These are phyloP conservation scores for Neonectria hederae DNA, from an alignment of 2,329 filamentous ascomycete genomes.

Conservation along the genomic window DNA sequence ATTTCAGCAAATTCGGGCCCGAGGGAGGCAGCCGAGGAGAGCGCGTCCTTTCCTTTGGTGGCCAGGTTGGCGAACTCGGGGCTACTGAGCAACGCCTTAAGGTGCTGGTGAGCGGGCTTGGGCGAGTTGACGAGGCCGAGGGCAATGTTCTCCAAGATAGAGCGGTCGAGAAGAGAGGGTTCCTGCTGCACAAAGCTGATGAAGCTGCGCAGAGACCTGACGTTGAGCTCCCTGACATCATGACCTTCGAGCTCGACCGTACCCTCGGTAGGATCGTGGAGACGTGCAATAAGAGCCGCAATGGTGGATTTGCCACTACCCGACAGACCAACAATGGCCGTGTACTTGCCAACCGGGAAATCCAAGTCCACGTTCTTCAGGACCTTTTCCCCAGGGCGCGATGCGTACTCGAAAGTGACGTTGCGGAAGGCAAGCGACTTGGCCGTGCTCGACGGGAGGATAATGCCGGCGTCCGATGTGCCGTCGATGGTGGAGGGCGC, in stretches of 20 bases:
- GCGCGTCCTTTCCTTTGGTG: slow-evolving; percentile 58
- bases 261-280: slow-evolving; percentile 65
- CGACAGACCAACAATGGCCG: slow-evolving; percentile 66
- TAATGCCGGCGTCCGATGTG: slow-evolving; percentile 48
- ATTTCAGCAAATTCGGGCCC: slow-evolving; percentile 57
- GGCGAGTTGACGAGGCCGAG: slow-evolving; percentile 51
- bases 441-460: slow-evolving; percentile 54
- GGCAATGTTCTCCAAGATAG: slow-evolving; percentile 61
- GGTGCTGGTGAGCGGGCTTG: slow-evolving; percentile 47
- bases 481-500: slow-evolving; percentile 57
- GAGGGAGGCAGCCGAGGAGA: slow-evolving; percentile 53
- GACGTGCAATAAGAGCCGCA: slow-evolving; percentile 62
- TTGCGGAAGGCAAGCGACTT: slow-evolving; percentile 46
- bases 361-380: slow-evolving; percentile 56
- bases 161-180: slow-evolving; percentile 54
- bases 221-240: slow-evolving; percentile 58
- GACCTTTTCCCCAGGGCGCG: slow-evolving; percentile 52
- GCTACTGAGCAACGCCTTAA: slow-evolving; percentile 58
- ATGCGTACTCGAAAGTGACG: slow-evolving; percentile 56
- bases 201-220: slow-evolving; percentile 52
- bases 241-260: slow-evolving; percentile 56
- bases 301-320: slow-evolving; percentile 67
- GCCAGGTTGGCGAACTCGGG: slow-evolving; percentile 61
- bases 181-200: slow-evolving; percentile 57
- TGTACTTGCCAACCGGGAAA: slow-evolving; percentile 57